These are phyloP conservation scores for Petunia hybrid DNA, from an alignment of 305 asterid genomes.

Conservation along the genomic window DNA sequence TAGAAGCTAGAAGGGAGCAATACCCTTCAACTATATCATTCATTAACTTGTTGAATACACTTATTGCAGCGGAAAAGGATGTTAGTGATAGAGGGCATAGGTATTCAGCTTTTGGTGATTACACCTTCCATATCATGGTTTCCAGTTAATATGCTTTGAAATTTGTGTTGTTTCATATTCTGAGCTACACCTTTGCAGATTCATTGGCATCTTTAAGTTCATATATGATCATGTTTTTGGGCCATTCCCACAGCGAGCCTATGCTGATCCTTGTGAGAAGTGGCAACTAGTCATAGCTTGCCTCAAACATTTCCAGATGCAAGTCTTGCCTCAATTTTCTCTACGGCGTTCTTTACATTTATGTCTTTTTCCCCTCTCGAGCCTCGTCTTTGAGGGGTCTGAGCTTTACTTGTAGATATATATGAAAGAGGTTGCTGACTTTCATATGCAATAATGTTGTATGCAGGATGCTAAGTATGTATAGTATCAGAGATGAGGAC, in stretches of 20 bases:
- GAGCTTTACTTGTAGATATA: not conserved
- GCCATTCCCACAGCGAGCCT: constrained; percentile 97
- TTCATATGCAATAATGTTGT: constrained; percentile 37
- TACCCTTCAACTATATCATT: constrained; percentile 96
- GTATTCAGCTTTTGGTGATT: constrained; percentile 48
- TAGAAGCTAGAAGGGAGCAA: constrained; percentile 97
- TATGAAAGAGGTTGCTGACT: constrained; percentile 30
- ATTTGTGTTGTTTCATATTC: constrained; percentile 7
- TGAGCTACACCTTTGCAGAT: constrained; percentile 53
- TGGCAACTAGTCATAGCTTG: constrained; percentile 94
- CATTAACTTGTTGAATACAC: constrained; percentile 76
- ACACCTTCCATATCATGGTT: not conserved
- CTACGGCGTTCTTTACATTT: constrained; percentile 21
- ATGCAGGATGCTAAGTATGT: constrained; percentile 92
- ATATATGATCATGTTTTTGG: constrained; percentile 93
- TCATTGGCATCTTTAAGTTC: constrained; percentile 94
- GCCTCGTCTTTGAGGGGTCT: not conserved
- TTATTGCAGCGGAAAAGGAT: constrained; percentile 87
- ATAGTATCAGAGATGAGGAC: constrained; percentile 83
- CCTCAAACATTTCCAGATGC: constrained; percentile 89
- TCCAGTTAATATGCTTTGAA: not conserved
- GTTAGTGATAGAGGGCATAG: constrained; percentile 87
- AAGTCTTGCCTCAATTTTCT: constrained; percentile 44
- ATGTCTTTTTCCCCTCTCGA: not conserved
- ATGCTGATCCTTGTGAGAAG: constrained; percentile 89